A percentile compares a stretch with the other conserved stretches of the same genome.
Conservation (phyloP, 2,329 filamentous ascomycete species). For the Pseudocercospora cruenta region DNA sequence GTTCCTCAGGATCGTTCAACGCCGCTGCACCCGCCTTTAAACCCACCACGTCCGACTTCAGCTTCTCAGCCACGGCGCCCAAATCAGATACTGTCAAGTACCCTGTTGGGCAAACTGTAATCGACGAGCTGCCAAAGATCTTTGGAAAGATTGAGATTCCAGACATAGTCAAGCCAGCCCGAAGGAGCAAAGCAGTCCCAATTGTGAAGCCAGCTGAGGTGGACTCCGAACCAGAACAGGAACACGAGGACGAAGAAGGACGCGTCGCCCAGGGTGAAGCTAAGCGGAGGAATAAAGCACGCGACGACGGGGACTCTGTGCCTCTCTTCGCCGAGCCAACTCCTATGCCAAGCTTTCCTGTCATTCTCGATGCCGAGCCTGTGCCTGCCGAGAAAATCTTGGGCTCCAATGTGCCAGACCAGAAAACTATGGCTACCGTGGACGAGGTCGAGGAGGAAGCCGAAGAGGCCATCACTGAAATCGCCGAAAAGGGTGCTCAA, state of each 20-base stretch:
- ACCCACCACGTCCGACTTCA: slow-evolving; percentile 41
- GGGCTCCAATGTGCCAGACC: slow-evolving; percentile 27
- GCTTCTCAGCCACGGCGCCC: slow-evolving; percentile 38
- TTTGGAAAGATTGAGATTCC: slow-evolving; percentile 59
- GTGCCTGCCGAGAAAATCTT: slow-evolving; percentile 29
- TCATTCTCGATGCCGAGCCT: slow-evolving; percentile 8
- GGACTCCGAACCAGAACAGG: slow-evolving; percentile 34
- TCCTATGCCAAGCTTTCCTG: slow-evolving; percentile 34
- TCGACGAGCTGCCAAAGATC: slow-evolving; percentile 36
- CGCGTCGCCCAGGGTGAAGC: slow-evolving; percentile 66
- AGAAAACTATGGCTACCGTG: slow-evolving; percentile 21
- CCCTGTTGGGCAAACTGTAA: slow-evolving; percentile 43
- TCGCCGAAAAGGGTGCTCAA: slow-evolving; percentile 22
- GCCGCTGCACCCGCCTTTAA: slow-evolving; percentile 53
- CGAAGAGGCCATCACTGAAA: slow-evolving; percentile 22
- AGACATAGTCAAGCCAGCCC: slow-evolving; percentile 67
- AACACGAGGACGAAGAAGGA: slow-evolving; percentile 62
- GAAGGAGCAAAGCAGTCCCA: slow-evolving; percentile 80
- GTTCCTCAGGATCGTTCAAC: slow-evolving; percentile 59
- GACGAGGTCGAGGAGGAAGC: slow-evolving; percentile 18
- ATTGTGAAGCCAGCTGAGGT: slow-evolving; percentile 61
- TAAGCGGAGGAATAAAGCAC: slow-evolving; percentile 71
- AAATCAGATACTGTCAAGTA: neutral
- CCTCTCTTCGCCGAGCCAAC: slow-evolving; percentile 69
- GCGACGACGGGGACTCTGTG: slow-evolving; percentile 71